Conservation (phyloP, 2,329 filamentous ascomycete species). For the Trichoderma sp. region DNA sequence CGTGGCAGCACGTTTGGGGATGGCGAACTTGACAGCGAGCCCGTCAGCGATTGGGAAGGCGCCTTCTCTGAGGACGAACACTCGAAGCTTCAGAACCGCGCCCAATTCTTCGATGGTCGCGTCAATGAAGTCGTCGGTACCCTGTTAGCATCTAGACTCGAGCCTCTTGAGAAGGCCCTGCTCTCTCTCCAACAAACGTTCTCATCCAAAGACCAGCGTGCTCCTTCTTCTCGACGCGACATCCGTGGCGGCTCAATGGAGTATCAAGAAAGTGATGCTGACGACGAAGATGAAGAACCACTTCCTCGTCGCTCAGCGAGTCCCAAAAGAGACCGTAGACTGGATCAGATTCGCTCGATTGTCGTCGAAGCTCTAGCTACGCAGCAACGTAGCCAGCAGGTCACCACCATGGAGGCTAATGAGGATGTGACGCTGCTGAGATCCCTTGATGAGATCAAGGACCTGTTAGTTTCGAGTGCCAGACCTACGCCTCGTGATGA, state of each 20-base stretch:
- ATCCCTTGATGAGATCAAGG: conserved; percentile 63
- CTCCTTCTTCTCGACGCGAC: conserved; percentile 55
- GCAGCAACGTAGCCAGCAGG: conserved; percentile 47
- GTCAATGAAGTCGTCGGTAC: conserved; percentile 83
- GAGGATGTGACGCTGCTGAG: conserved; percentile 58
- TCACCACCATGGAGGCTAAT: conserved; percentile 28
- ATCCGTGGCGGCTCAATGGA: conserved; percentile 70
- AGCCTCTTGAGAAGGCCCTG: conserved; percentile 78
- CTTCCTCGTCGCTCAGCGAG: conserved; percentile 67
- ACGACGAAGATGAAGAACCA: conserved; percentile 84
- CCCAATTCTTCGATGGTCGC: conserved; percentile 85
- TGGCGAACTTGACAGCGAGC: conserved; percentile 50
- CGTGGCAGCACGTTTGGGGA: conserved; percentile 45
- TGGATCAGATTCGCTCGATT: conserved; percentile 76
- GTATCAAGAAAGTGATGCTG: conserved; percentile 78
- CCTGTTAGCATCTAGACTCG: conserved; percentile 71
- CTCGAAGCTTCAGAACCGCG: conserved; percentile 75
- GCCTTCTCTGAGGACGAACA: conserved; percentile 80
- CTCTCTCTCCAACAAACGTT: conserved; percentile 71
- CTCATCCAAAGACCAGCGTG: conserved; percentile 53
- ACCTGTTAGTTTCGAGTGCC: conserved; percentile 38
- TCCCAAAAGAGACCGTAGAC: conserved; percentile 71
- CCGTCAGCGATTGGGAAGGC: conserved; percentile 89
- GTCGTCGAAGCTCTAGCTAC: conserved; percentile 70
- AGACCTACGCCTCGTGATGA: conserved; percentile 7